Conservation (phyloP, 345 rosid species). For the Euclidium syriacum region DNA sequence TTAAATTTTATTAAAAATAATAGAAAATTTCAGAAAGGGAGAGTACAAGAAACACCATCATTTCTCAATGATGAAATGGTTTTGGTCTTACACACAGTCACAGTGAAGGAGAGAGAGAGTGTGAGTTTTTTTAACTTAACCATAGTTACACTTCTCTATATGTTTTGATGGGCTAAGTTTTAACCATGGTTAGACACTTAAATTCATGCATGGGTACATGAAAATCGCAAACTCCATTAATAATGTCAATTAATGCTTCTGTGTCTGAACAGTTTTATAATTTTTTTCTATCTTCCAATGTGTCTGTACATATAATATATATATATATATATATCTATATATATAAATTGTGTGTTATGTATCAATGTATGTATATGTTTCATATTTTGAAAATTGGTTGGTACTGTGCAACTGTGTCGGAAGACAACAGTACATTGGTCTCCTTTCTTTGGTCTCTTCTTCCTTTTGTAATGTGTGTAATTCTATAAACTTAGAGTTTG, state of each 20-base stretch:
- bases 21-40: neutral
- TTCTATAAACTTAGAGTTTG: neutral
- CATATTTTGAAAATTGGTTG: conserved; percentile 24
- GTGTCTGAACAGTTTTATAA: conserved; percentile 26
- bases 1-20: neutral
- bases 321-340: neutral
- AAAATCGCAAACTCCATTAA: conserved; percentile 29
- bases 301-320: conserved; percentile 14
- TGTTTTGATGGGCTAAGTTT: conserved; percentile 10
- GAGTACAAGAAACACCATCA: conserved; percentile 35
- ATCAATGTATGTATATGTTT: neutral
- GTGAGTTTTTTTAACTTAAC: conserved; percentile 12
- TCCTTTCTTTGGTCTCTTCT: conserved; percentile 28
- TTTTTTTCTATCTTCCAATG: conserved; percentile 4
- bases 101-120: conserved; percentile 9
- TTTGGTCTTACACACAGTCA: conserved; percentile 23
- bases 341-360: neutral
- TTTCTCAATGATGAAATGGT: conserved; percentile 35
- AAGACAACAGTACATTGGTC: conserved; percentile 33
- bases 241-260: conserved; percentile 32
- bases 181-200: conserved; percentile 38
- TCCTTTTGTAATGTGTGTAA: conserved; percentile 3
- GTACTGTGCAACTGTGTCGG: conserved; percentile 32
- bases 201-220: conserved; percentile 38
- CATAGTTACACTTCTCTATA: conserved; percentile 23